A percentile compares a stretch with the other conserved stretches of the same genome.
These are phyloP conservation scores for Ustilago esculenta DNA, from an alignment of 1,284 basidiomycete genomes.

Conservation along the genomic window DNA sequence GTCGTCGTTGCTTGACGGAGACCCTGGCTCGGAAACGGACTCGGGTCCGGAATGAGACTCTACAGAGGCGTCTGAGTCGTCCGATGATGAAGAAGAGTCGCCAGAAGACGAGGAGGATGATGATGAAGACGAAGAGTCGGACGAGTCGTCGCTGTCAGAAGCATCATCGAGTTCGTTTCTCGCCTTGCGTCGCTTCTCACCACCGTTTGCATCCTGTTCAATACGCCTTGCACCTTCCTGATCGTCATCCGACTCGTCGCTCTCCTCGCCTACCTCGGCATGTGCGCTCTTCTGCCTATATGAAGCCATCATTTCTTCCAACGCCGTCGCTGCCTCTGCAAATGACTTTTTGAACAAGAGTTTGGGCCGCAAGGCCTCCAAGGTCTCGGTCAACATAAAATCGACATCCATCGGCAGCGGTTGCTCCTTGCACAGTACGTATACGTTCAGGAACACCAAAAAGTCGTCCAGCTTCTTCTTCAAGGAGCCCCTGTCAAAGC, in stretches of 20 bases:
- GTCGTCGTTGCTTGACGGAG: conserved; percentile 15
- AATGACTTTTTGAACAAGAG: conserved; percentile 74
- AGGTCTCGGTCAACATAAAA: conserved; percentile 92
- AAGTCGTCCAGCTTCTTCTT: conserved; percentile 92
- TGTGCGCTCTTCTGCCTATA: conserved; percentile 21
- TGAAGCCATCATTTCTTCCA: conserved; percentile 85
- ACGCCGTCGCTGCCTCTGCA: conserved; percentile 83
- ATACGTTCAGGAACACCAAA: conserved; percentile 92
- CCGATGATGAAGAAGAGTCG: conserved; percentile 16
- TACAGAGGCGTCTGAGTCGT: conserved; percentile 13
- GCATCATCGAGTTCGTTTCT: conserved; percentile 71
- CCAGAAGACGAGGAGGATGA: conserved; percentile 10
- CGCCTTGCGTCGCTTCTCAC: conserved; percentile 70
- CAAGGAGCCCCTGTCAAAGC: conserved; percentile 90
- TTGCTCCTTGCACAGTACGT: conserved; percentile 82
- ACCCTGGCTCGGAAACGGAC: conserved; percentile 11
- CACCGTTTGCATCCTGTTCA: conserved; percentile 69
- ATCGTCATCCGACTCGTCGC: conserved; percentile 22
- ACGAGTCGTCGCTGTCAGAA: conserved; percentile 17
- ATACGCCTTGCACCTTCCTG: conserved; percentile 56
- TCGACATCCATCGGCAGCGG: conserved; percentile 93
- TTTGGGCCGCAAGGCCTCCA: conserved; percentile 72
- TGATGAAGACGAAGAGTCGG: conserved; percentile 10
- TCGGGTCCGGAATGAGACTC: conserved; percentile 11
- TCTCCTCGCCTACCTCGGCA: conserved; percentile 16